Evolutionary conservation across 805 yeast species (phyloP).

Genomic region (Pichia gijzeniarum): DNA sequence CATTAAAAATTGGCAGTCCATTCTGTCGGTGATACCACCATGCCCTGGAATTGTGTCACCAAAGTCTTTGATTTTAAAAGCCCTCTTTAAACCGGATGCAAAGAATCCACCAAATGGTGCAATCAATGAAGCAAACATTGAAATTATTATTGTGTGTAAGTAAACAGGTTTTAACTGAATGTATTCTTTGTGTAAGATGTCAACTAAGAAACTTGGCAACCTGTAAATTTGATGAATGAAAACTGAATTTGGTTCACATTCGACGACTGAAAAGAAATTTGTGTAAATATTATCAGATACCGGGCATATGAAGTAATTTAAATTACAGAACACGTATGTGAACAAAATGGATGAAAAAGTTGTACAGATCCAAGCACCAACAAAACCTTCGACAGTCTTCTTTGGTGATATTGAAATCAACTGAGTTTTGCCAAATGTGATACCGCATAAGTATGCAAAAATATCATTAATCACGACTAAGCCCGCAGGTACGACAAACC

Average conservation of each 20-base stretch:
- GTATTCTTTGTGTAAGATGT: constrained; percentile 34
- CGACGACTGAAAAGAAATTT: constrained; percentile 52
- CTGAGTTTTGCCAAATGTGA: constrained; percentile 90
- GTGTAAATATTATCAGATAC: constrained; percentile 35
- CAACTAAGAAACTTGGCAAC: constrained; percentile 63
- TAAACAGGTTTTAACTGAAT: constrained; percentile 78
- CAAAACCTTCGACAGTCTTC: constrained; percentile 94
- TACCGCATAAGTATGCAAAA: constrained; percentile 95
- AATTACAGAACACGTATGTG: constrained; percentile 56
- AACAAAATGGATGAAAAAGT: constrained; percentile 63
- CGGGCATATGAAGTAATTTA: constrained; percentile 82
- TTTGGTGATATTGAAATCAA: constrained; percentile 92
- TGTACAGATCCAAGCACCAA: constrained; percentile 97
- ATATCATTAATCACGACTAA: constrained; percentile 92
- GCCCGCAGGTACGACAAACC: constrained; percentile 91
- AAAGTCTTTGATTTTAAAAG: constrained; percentile 93
- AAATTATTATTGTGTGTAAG: constrained; percentile 77
- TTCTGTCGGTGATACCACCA: constrained; percentile 96
- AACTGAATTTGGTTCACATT: constrained; percentile 85
- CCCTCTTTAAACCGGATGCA: constrained; percentile 95
- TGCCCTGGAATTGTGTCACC: constrained; percentile 99
- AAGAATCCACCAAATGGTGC: constrained; percentile 99
- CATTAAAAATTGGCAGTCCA: constrained; percentile 97
- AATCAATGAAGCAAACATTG: constrained; percentile 91
- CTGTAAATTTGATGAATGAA: constrained; percentile 74